Conservation (phyloP, 1,284 basidiomycete species). For the Apiotrichum montevideense region DNA sequence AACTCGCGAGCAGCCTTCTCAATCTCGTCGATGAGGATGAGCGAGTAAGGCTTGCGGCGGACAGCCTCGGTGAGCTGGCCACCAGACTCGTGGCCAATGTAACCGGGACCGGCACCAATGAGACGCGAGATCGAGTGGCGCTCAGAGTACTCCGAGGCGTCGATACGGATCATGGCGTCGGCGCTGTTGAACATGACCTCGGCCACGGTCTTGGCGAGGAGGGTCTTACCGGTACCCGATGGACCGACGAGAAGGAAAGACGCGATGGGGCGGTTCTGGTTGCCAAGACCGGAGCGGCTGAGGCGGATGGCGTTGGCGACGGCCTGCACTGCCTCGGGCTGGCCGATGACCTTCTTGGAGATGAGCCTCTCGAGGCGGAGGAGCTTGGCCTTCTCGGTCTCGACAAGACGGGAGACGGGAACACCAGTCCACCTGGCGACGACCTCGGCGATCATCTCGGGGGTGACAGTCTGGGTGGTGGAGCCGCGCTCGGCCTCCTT, state of each 20-base stretch:
- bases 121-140: constrained; percentile 54
- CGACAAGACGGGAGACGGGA: constrained; percentile 42
- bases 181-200: constrained; percentile 54
- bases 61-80: constrained; percentile 53
- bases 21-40: constrained; percentile 49
- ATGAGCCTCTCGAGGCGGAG: constrained; percentile 51
- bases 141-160: constrained; percentile 52
- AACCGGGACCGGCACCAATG: constrained; percentile 54
- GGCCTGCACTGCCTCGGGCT: constrained; percentile 54
- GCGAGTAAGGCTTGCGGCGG: constrained; percentile 49
- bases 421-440: constrained; percentile 53
- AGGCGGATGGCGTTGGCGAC: constrained; percentile 56
- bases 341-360: constrained; percentile 52
- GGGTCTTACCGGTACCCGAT: constrained; percentile 54
- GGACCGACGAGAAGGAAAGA: constrained; percentile 53
- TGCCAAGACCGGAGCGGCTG: constrained; percentile 54
- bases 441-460: constrained; percentile 53
- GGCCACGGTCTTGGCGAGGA: constrained; percentile 51
- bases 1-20: constrained; percentile 55
- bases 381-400: constrained; percentile 49
- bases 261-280: constrained; percentile 53
- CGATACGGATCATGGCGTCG: constrained; percentile 55
- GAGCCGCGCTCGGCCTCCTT: constrained; percentile 50
- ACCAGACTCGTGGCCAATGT: constrained; percentile 55
- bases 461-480: constrained; percentile 46